Evolutionary conservation across 306 rosid species (phyloP).

Genomic region (Cicer yamashitae): DNA sequence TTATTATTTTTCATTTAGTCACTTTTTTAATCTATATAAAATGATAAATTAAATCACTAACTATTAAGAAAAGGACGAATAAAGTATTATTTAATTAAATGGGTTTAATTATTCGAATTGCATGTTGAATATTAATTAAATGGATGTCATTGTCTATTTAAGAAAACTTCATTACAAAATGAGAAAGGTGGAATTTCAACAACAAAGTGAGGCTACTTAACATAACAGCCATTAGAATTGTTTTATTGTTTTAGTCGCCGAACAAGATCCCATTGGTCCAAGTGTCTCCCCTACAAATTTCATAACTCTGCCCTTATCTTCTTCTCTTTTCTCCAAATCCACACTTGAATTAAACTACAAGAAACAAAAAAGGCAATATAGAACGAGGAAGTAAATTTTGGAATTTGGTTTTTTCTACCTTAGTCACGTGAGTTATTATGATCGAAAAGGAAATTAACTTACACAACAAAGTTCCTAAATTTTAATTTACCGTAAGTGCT

Average conservation of each 20-base stretch:
- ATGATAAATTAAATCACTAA: no score
- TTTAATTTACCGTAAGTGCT: background rate
- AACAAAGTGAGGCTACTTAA: constrained; percentile 5
- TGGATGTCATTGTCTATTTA: background rate
- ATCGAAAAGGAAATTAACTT: background rate
- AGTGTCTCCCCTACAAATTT: background rate
- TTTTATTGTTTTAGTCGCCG: background rate
- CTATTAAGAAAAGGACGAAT: no score
- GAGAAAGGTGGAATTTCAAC: background rate
- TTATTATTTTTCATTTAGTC: no score
- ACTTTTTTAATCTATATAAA: no score
- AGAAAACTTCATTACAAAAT: background rate
- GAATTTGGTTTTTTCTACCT: background rate
- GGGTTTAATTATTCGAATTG: background rate
- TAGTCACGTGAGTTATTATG: background rate
- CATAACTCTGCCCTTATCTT: constrained; percentile 44
- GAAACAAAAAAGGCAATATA: background rate
- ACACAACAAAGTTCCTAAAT: background rate
- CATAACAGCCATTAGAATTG: background rate
- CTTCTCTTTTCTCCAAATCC: background rate
- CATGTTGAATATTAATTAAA: background rate
- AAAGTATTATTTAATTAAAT: background rate
- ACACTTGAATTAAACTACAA: background rate
- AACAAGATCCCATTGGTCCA: constrained; percentile 8
- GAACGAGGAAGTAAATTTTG: background rate